Evolutionary conservation across 495 filamentous ascomycete genomes (phyloP), one percentile per base, ranked within the genome.

Genomic region (Talaromyces nanjingensis): DNA sequence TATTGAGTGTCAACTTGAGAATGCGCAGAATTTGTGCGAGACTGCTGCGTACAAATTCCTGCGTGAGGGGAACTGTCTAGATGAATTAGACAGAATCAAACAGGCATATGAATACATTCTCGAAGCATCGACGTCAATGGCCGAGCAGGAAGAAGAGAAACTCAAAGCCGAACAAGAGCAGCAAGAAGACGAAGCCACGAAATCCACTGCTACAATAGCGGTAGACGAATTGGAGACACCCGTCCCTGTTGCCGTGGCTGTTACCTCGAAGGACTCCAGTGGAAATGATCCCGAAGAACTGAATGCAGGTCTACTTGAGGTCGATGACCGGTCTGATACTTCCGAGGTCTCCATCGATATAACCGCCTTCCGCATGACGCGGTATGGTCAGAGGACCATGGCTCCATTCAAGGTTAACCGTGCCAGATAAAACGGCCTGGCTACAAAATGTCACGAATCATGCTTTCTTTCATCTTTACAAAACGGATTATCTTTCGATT

Each of bases 21-120:
- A 47, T 22, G 60, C 60, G 24, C 60, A 62, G 60, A 62, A 62
- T 54, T 27, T 62, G 18, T 62, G 60, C 24, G 60, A 62, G 33
- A 62, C 60, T 3, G 60, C 60, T 6, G 60, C 60, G 2, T 62
- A 53, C 27, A 37, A 37, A 9, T 62, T 54, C 29, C 20, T 62
- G 47, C 60, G 60, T 12, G 25, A 62, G n/a, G 60, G 60, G 3
- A 62, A 52, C n/a, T 62, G 60, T 24, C 60, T 62, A 2, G 60
- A 62, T 14, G 60, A 62, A 39, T 16, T 62, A 14, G 60, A 62
- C 25, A 25, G 45, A 2, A 20, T 62, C n/a, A 18, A 20, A 16
- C 60, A 22, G 25, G 60, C 60, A 9, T 62, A 62, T n/a, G 60
- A 54, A 49, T 11, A 54, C 2, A 33, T 62, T 6, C 60, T 62